Percentiles rank a stretch among this genome's conserved stretches.
These are phyloP conservation scores for Papiliotrema nemorosa DNA, from an alignment of 1,284 basidiomycete species.

Conservation along the genomic window DNA sequence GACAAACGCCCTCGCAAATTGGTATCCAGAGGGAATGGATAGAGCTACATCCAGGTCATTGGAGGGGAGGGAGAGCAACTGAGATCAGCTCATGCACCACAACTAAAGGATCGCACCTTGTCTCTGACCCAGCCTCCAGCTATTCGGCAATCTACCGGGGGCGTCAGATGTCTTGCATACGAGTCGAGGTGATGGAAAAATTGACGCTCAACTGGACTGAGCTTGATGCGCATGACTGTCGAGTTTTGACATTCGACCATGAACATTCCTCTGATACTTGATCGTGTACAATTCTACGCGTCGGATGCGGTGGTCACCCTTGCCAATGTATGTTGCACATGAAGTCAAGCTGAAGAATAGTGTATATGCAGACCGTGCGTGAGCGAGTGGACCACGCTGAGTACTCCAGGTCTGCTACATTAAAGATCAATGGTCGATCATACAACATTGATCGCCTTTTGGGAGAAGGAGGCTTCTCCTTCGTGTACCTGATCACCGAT, in stretches of 20 bases:
- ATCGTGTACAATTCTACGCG: slow-evolving; percentile 41
- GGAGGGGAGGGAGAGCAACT: slow-evolving; percentile 79
- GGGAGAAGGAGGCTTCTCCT: slow-evolving; percentile 92
- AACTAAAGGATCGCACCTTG: slow-evolving; percentile 61
- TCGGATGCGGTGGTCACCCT: slow-evolving; percentile 33
- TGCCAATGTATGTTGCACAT: slow-evolving; percentile 27
- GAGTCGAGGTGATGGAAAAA: slow-evolving; percentile 42
- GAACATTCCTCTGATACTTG: slow-evolving; percentile 23
- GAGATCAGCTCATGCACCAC: slow-evolving; percentile 12
- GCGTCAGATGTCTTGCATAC: slow-evolving; percentile 29
- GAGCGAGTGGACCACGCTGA: background rate
- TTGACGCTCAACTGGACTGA: slow-evolving; percentile 32
- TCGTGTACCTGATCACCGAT: slow-evolving; percentile 88
- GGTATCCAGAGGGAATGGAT: slow-evolving; percentile 79
- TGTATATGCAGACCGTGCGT: slow-evolving; percentile 50
- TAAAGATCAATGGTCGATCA: slow-evolving; percentile 90
- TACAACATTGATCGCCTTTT: slow-evolving; percentile 86
- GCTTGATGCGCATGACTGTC: slow-evolving; percentile 12
- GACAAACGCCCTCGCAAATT: slow-evolving; percentile 80
- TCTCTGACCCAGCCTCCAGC: slow-evolving; percentile 97
- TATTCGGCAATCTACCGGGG: slow-evolving; percentile 68
- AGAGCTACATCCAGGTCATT: slow-evolving; percentile 95
- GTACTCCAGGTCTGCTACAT: slow-evolving; percentile 52
- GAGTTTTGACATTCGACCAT: slow-evolving; percentile 4
- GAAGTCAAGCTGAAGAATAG: slow-evolving; percentile 11